These are phyloP conservation scores for Skeletonema costatum DNA, from an alignment of 108 stramenopile species.

Conservation along the genomic window DNA sequence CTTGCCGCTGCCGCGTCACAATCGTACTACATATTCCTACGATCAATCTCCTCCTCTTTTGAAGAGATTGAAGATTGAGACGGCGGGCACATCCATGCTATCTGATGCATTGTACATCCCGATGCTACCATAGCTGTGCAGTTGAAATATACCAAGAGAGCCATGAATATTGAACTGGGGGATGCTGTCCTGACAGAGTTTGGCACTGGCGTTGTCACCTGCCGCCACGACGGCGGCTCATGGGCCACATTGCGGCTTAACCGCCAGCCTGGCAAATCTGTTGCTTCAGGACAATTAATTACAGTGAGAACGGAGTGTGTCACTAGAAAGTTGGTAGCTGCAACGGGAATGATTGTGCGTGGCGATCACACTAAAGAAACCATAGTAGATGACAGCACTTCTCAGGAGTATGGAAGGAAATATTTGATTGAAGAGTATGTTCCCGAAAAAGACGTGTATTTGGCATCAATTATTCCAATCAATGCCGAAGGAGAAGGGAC, in stretches of 20 bases:
- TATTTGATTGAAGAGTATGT: slow-evolving; percentile 46
- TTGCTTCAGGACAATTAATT: slow-evolving; percentile 60
- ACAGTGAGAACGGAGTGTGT: slow-evolving; percentile 44
- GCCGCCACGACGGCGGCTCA: slow-evolving; percentile 10
- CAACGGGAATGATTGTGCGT: slow-evolving; percentile 49
- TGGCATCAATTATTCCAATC: slow-evolving; percentile 22
- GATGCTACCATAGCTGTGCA: too few species aligned
- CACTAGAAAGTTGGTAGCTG: slow-evolving; percentile 10
- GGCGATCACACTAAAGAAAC: slow-evolving; percentile 3
- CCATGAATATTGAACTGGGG: slow-evolving; percentile 47
- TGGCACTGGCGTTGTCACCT: slow-evolving; percentile 71
- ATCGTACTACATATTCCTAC: too few species aligned
- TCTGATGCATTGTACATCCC: too few species aligned
- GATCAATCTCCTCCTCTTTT: too few species aligned
- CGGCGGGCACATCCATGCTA: too few species aligned
- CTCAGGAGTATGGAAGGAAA: slow-evolving; percentile 1
- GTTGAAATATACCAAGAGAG: not conserved
- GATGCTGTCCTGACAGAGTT: slow-evolving; percentile 74
- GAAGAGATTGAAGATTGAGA: too few species aligned
- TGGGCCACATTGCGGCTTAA: slow-evolving; percentile 57
- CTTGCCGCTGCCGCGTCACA: too few species aligned
- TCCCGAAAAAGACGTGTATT: slow-evolving; percentile 19
- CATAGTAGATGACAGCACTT: not conserved
- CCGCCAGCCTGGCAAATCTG: slow-evolving; percentile 74
- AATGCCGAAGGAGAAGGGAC: slow-evolving; percentile 21